phyloP scores from a whole-genome alignment of 768 basidiomycete genomes.

The Termitomyces sp. region DNA sequence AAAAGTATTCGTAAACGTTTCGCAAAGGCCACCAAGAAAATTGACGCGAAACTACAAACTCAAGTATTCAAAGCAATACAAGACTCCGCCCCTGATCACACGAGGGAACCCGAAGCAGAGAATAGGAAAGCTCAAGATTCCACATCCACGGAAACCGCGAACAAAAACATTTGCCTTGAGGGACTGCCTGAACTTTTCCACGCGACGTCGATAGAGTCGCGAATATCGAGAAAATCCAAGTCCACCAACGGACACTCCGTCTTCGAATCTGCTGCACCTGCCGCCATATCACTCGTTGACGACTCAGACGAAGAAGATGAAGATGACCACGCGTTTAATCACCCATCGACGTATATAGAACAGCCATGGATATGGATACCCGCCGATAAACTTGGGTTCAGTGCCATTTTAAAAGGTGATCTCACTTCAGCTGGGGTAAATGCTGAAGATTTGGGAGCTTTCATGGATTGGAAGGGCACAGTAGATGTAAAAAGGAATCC shows the following conservation, averaged over 20 bases:
- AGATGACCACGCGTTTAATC: slow-evolving; percentile 40
- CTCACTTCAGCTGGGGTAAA: slow-evolving; percentile 32
- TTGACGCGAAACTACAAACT: neutral
- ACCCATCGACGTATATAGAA: slow-evolving; percentile 40
- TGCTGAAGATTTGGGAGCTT: slow-evolving; percentile 40
- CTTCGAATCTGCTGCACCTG: neutral
- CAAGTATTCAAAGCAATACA: neutral
- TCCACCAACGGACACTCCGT: neutral
- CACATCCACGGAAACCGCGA: neutral
- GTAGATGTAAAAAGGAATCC: slow-evolving; percentile 42
- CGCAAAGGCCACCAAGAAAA: neutral
- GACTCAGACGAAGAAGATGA: slow-evolving; percentile 28
- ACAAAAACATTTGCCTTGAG: neutral
- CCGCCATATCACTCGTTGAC: neutral
- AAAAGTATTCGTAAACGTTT: slow-evolving; percentile 1
- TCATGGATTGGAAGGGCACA: slow-evolving; percentile 37
- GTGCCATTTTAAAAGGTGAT: slow-evolving; percentile 30
- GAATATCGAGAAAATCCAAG: neutral
- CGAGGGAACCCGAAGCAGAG: neutral
- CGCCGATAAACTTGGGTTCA: slow-evolving; percentile 36
- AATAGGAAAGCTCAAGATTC: neutral
- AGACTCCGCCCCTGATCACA: neutral
- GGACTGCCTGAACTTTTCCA: neutral
- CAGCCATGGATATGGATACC: slow-evolving; percentile 47
- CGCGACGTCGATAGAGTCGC: neutral